Evolutionary conservation across 257 asterid species (phyloP).

Genomic region (Nemophila menziesii): DNA sequence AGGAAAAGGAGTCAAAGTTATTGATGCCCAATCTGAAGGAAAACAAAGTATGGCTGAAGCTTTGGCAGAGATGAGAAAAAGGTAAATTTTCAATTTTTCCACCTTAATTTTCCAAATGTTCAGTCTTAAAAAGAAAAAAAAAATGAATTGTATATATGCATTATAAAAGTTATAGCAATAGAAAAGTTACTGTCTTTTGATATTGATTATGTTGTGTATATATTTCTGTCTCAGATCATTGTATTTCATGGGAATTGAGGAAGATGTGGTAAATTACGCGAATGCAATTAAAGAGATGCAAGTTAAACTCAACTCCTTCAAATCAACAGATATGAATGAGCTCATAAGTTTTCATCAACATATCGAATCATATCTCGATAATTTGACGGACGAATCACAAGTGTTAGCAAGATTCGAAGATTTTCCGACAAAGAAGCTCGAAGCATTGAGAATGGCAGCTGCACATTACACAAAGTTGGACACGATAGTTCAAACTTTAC

Average conservation of each 20-base stretch:
- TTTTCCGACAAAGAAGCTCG: too few relatives aligned
- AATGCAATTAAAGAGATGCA: too few relatives aligned
- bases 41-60: slow-evolving; percentile 97
- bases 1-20: too few relatives aligned
- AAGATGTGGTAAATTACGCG: too few relatives aligned
- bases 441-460: too few relatives aligned
- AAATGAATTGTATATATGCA: too few relatives aligned
- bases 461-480: slow-evolving; percentile 53
- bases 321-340: slow-evolving; percentile 62
- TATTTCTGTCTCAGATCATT: slow-evolving; percentile 68
- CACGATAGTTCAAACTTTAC: slow-evolving; percentile 22
- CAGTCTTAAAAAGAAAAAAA: background rate
- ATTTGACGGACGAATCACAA: slow-evolving; percentile 31
- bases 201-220: too few relatives aligned
- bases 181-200: too few relatives aligned
- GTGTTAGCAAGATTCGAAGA: too few relatives aligned
- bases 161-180: too few relatives aligned
- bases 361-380: slow-evolving; percentile 67
- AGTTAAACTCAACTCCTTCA: too few relatives aligned
- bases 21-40: too few relatives aligned
- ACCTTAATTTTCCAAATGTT: background rate
- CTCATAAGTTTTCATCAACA: slow-evolving; percentile 47
- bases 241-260: slow-evolving; percentile 74
- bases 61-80: slow-evolving; percentile 86
- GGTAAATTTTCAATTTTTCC: slow-evolving; percentile 24